A percentile compares a stretch with the other conserved stretches of the same genome.
Evolutionary conservation across 1,284 basidiomycete genomes (phyloP).

Genomic region (Takashimella tepidaria): DNA sequence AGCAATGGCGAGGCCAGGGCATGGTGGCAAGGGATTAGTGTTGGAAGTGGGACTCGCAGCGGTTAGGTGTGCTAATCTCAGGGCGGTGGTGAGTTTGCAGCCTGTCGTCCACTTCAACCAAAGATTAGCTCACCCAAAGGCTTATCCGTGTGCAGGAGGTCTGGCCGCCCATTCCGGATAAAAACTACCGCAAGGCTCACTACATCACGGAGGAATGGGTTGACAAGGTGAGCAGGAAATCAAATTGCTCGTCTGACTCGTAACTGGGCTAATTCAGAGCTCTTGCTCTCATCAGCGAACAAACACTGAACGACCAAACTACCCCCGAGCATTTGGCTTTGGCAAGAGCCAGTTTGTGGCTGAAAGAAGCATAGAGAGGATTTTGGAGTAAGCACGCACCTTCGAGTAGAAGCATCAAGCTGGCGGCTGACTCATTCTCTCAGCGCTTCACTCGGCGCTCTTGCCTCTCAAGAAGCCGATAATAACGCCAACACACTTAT

Average conservation of each 20-base stretch:
- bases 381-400: conserved; percentile 55
- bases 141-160: too few relatives aligned
- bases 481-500: conserved; percentile 65
- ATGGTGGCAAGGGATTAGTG: conserved; percentile 51
- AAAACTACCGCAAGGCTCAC: conserved; percentile 77
- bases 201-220: conserved; percentile 70
- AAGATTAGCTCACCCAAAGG: too few relatives aligned
- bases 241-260: neutral
- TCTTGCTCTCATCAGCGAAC: conserved; percentile 37
- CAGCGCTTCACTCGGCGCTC: conserved; percentile 60
- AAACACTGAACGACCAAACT: conserved; percentile 38
- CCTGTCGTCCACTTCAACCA: too few relatives aligned
- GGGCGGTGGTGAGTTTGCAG: conserved; percentile 54
- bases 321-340: conserved; percentile 51
- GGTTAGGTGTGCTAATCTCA: conserved; percentile 65
- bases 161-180: conserved; percentile 74
- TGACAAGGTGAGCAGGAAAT: conserved; percentile 59
- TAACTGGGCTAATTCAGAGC: conserved; percentile 1
- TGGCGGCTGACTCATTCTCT: conserved; percentile 1
- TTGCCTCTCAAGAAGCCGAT: conserved; percentile 73
- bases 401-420: neutral
- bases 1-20: conserved; percentile 21
- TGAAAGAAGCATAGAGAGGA: conserved; percentile 62
- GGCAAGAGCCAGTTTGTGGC: conserved; percentile 68
- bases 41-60: conserved; percentile 78